phyloP scores from a whole-genome alignment of 1,284 basidiomycete species.

The Trichosporon sp. region DNA sequence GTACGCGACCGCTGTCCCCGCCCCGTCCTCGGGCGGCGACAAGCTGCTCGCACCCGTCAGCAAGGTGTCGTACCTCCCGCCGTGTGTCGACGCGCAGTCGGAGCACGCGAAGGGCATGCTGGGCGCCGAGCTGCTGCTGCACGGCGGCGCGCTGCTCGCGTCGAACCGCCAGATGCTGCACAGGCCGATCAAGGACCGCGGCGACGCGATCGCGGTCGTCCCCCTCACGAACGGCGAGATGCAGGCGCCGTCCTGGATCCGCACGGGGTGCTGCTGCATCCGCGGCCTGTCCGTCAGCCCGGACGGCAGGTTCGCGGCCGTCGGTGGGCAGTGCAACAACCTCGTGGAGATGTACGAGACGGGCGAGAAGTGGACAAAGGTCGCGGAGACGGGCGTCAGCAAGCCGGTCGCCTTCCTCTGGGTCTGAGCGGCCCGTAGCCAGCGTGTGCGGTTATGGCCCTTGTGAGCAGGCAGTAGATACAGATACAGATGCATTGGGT shows the following conservation, averaged over 20 bases:
- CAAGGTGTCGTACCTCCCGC: slow-evolving; percentile 15
- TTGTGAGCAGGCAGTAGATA: background rate
- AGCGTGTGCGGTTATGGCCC: no score
- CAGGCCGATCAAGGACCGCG: slow-evolving; percentile 24
- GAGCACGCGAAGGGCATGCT: slow-evolving; percentile 25
- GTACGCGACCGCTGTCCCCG: slow-evolving; percentile 35
- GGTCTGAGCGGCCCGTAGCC: slow-evolving; percentile 24
- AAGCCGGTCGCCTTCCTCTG: slow-evolving; percentile 51
- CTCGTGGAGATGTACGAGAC: slow-evolving; percentile 42
- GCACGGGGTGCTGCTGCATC: slow-evolving; percentile 38
- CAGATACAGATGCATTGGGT: background rate
- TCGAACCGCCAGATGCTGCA: slow-evolving; percentile 45
- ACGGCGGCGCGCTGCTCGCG: slow-evolving; percentile 39
- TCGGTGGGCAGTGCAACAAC: slow-evolving; percentile 42
- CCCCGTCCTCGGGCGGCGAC: slow-evolving; percentile 15
- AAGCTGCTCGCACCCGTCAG: slow-evolving; percentile 19
- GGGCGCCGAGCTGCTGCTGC: slow-evolving; percentile 38
- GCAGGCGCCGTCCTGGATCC: slow-evolving; percentile 31
- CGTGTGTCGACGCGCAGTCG: background rate
- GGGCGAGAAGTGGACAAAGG: slow-evolving; percentile 43
- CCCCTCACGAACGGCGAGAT: slow-evolving; percentile 30
- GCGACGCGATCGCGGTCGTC: slow-evolving; percentile 44
- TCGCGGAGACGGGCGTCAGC: slow-evolving; percentile 63
- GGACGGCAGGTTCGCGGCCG: slow-evolving; percentile 42
- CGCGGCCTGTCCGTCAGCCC: slow-evolving; percentile 40